Percentiles rank a stretch among this genome's conserved stretches.
Evolutionary conservation across 805 yeast genomes (phyloP).

Genomic region (Ogataea saltuana): DNA sequence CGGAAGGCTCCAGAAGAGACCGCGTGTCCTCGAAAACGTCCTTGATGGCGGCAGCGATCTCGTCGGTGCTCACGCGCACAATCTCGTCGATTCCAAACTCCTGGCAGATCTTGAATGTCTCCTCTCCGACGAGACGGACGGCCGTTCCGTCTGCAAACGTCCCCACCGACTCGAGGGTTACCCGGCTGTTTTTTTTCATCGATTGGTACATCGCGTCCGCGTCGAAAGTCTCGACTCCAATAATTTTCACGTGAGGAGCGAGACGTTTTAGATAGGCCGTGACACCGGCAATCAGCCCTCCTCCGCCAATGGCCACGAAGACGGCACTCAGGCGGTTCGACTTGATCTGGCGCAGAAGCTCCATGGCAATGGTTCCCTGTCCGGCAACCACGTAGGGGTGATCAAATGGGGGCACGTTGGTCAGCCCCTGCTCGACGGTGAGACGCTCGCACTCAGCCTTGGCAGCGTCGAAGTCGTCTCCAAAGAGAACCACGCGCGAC

Average conservation of each 20-base stretch:
- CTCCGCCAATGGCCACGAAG: conserved; percentile 95
- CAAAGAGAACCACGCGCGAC: conserved; percentile 87
- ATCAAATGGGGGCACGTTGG: conserved; percentile 96
- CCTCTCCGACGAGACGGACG: conserved; percentile 85
- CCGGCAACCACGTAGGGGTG: conserved; percentile 99
- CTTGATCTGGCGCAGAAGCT: conserved; percentile 82
- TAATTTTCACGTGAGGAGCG: conserved; percentile 95
- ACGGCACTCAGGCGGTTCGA: conserved; percentile 78
- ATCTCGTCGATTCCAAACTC: conserved; percentile 83
- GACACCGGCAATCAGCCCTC: conserved; percentile 91
- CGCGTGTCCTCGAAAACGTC: conserved; percentile 96
- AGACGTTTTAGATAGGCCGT: conserved; percentile 88
- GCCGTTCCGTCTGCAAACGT: conserved; percentile 98
- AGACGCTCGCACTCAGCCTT: conserved; percentile 84
- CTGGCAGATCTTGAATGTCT: conserved; percentile 79
- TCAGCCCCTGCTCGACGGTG: conserved; percentile 66
- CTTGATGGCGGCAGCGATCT: conserved; percentile 92
- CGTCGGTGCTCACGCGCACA: conserved; percentile 84
- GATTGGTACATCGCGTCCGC: conserved; percentile 91
- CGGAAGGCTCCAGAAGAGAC: conserved; percentile 93
- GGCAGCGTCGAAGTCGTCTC: conserved; percentile 95
- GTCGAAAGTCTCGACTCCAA: conserved; percentile 95
- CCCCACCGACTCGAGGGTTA: conserved; percentile 74
- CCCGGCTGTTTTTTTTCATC: conserved; percentile 53
- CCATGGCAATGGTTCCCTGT: conserved; percentile 97